Evolutionary conservation across 768 basidiomycete species (phyloP).

Genomic region (Boletus sp.): DNA sequence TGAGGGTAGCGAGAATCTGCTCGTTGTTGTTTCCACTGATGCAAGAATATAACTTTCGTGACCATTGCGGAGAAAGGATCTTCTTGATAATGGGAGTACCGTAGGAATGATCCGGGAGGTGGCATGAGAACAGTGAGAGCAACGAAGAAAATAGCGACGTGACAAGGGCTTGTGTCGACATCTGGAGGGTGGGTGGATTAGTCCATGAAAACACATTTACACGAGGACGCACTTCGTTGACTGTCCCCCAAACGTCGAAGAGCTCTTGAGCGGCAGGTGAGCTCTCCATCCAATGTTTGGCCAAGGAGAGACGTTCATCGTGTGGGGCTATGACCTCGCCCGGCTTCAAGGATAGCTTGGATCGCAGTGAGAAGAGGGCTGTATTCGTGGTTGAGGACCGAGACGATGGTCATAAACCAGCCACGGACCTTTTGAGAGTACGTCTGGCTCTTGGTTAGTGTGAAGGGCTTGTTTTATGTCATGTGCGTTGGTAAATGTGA

Average conservation of each 20-base stretch:
- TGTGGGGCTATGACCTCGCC: slow-evolving; percentile 50
- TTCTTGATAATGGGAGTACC: slow-evolving; percentile 62
- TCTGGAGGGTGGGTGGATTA: slow-evolving; percentile 29
- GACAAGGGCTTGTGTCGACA: slow-evolving; percentile 40
- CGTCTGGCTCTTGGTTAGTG: slow-evolving; percentile 10
- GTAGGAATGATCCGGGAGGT: slow-evolving; percentile 62
- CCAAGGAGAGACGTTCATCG: slow-evolving; percentile 59
- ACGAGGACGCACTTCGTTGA: slow-evolving; percentile 43
- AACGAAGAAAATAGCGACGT: slow-evolving; percentile 55
- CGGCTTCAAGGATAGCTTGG: slow-evolving; percentile 46
- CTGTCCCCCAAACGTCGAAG: slow-evolving; percentile 58
- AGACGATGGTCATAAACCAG: background rate
- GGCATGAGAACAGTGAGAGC: slow-evolving; percentile 60
- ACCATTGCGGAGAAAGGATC: slow-evolving; percentile 53
- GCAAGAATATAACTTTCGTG: slow-evolving; percentile 58
- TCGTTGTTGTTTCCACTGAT: slow-evolving; percentile 62
- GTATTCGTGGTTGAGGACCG: background rate
- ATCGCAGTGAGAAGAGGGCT: slow-evolving; percentile 55
- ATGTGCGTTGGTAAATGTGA: slow-evolving; percentile 16
- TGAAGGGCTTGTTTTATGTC: slow-evolving; percentile 25
- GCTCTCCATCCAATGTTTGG: slow-evolving; percentile 58
- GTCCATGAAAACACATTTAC: background rate
- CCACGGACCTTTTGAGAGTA: slow-evolving; percentile 23
- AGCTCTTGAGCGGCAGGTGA: slow-evolving; percentile 57
- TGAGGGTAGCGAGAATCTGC: slow-evolving; percentile 61